Conservation (phyloP, 352 stramenopile genomes). For the Phytophthora pinifolia region DNA sequence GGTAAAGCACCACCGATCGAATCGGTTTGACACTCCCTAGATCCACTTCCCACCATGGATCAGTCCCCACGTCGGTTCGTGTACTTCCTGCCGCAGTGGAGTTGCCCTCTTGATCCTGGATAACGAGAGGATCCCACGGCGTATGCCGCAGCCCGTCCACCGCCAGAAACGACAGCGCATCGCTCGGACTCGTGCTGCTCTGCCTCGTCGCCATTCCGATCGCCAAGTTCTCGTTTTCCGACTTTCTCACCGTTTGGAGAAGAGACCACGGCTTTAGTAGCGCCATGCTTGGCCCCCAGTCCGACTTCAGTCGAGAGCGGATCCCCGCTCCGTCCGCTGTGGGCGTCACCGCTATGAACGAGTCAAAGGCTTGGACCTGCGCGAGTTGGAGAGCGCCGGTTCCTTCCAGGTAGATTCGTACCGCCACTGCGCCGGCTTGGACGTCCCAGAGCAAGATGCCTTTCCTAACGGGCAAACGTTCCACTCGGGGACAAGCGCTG, state of each 20-base stretch:
- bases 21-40: slow-evolving; percentile 48
- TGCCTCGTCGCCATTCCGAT: slow-evolving; percentile 57
- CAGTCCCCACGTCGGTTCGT: slow-evolving; percentile 32
- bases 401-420: slow-evolving; percentile 59
- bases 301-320: slow-evolving; percentile 45
- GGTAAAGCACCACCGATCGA: slow-evolving; percentile 46
- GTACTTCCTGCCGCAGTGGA: slow-evolving; percentile 46
- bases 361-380: slow-evolving; percentile 58
- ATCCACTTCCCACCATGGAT: slow-evolving; percentile 81
- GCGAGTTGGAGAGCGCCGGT: slow-evolving; percentile 33
- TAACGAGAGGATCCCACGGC: slow-evolving; percentile 44
- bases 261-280: slow-evolving; percentile 50
- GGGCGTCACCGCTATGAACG: slow-evolving; percentile 44
- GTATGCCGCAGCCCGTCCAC: slow-evolving; percentile 43
- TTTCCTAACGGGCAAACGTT: slow-evolving; percentile 33
- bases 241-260: slow-evolving; percentile 50
- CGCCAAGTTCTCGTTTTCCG: slow-evolving; percentile 64
- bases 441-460: slow-evolving; percentile 51
- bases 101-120: slow-evolving; percentile 10
- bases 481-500: slow-evolving; percentile 34
- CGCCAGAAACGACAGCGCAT: slow-evolving; percentile 46
- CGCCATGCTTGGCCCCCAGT: slow-evolving; percentile 40
- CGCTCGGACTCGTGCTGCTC: slow-evolving; percentile 47
- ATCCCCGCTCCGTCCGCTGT: slow-evolving; percentile 47
- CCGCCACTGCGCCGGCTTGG: slow-evolving; percentile 38